A percentile compares a stretch with the other conserved stretches of the same genome.
Conservation (phyloP, 345 rosid species). For the Salix suchowensis region DNA sequence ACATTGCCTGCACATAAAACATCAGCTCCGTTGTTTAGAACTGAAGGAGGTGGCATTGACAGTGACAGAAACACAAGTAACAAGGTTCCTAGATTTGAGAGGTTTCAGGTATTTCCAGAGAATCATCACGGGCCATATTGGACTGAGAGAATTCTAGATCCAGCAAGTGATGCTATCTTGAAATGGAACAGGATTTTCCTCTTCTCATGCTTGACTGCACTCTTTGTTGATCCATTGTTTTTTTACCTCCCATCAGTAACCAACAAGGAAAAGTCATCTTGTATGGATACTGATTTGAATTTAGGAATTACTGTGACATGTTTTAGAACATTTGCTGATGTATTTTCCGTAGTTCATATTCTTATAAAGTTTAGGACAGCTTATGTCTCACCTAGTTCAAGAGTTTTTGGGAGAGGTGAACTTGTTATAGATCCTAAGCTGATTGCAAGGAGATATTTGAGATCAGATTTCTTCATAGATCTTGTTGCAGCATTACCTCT, state of each 20-base stretch:
- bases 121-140: constrained; percentile 31
- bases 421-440: constrained; percentile 61
- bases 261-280: constrained; percentile 38
- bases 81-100: constrained; percentile 39
- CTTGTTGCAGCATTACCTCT: constrained; percentile 71
- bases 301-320: constrained; percentile 66
- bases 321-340: constrained; percentile 67
- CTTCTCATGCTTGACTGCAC: constrained; percentile 68
- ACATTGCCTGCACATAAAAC: constrained; percentile 43
- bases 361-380: constrained; percentile 72
- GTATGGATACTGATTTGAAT: constrained; percentile 54
- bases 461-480: constrained; percentile 67
- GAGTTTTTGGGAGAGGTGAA: constrained; percentile 82
- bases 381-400: constrained; percentile 64
- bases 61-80: constrained; percentile 15
- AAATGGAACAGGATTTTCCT: constrained; percentile 71
- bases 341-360: constrained; percentile 57
- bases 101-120: constrained; percentile 58
- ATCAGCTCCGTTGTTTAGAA: constrained; percentile 33
- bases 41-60: constrained; percentile 20
- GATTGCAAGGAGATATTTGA: constrained; percentile 62
- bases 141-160: constrained; percentile 56
- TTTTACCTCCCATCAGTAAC: constrained; percentile 64
- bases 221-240: constrained; percentile 80
- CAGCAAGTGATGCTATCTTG: constrained; percentile 54